phyloP scores from a whole-genome alignment of 495 filamentous ascomycete genomes.

The Tuber umbilicatum region DNA sequence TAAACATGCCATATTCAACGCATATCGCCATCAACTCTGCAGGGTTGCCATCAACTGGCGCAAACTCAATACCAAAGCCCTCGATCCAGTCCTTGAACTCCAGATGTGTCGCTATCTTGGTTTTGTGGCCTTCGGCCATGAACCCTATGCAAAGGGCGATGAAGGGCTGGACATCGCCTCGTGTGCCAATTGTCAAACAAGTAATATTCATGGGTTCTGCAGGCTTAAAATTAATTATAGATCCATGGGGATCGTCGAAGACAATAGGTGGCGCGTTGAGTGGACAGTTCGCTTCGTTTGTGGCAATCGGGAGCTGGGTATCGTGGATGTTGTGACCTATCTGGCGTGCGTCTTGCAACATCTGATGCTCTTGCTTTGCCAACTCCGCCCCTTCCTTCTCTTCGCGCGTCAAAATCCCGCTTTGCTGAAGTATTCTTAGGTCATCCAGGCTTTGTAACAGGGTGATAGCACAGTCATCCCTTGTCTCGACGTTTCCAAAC shows the following conservation, averaged over 20 bases:
- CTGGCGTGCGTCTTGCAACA: constrained; percentile 69
- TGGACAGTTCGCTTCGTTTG: constrained; percentile 45
- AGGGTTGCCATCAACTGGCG: constrained; percentile 80
- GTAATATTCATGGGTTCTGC: constrained; percentile 74
- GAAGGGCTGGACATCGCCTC: constrained; percentile 95
- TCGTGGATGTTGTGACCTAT: constrained; percentile 57
- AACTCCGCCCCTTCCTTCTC: constrained; percentile 65
- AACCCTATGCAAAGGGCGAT: constrained; percentile 92
- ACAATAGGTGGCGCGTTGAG: constrained; percentile 61
- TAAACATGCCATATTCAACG: constrained; percentile 97
- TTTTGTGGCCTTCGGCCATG: constrained; percentile 75
- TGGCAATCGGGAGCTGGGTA: constrained; percentile 51
- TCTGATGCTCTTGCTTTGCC: constrained; percentile 74
- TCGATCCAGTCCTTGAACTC: constrained; percentile 88
- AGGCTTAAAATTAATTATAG: constrained; percentile 93
- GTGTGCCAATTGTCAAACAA: constrained; percentile 89
- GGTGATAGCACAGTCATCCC: constrained; percentile 84
- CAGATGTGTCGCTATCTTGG: constrained; percentile 81
- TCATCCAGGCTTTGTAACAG: constrained; percentile 69
- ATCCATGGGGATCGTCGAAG: constrained; percentile 87
- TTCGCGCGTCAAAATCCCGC: constrained; percentile 60
- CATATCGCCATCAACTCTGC: constrained; percentile 92
- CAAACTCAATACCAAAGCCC: constrained; percentile 87
- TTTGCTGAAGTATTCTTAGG: constrained; percentile 64
- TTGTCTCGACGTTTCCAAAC: constrained; percentile 64